Conservation (phyloP, 2,329 filamentous ascomycete species). For the Aureobasidium melanogenum region DNA sequence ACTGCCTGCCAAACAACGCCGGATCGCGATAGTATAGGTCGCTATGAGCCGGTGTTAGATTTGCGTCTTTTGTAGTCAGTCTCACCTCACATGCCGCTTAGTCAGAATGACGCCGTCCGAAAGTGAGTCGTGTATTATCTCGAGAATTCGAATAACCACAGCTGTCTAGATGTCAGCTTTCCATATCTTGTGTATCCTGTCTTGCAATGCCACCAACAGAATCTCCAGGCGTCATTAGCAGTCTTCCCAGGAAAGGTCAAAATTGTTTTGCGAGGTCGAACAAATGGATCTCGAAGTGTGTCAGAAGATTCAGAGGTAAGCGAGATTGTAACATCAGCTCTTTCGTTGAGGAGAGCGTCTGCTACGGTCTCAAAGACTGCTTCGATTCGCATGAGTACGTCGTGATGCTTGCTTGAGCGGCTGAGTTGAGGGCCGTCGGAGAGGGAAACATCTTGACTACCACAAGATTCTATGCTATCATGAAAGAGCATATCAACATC, state of each 20-base stretch:
- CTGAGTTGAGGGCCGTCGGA: not conserved
- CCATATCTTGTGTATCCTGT: not conserved
- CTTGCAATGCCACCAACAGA: conserved; percentile 30
- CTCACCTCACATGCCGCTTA: conserved; percentile 40
- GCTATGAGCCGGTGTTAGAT: conserved; percentile 35
- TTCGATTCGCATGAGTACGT: conserved; percentile 47
- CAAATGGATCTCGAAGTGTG: not conserved
- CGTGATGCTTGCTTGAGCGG: not conserved
- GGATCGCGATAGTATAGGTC: conserved; percentile 74
- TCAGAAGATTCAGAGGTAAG: conserved; percentile 23
- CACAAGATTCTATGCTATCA: not conserved
- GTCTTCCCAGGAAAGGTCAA: conserved; percentile 45
- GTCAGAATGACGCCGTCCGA: conserved; percentile 41
- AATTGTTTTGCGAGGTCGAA: not conserved
- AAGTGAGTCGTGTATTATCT: conserved; percentile 46
- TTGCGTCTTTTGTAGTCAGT: not conserved
- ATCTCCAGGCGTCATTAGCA: conserved; percentile 50
- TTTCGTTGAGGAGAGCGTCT: conserved; percentile 39
- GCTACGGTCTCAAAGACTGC: conserved; percentile 44
- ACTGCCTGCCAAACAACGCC: conserved; percentile 60
- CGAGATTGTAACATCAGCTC: conserved; percentile 40
- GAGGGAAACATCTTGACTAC: not conserved
- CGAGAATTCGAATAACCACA: conserved; percentile 46
- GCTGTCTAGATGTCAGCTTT: conserved; percentile 28
- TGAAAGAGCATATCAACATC: conserved; percentile 7